Evolutionary conservation across 768 basidiomycete species (phyloP), one percentile per base, ranked within the genome.

Genomic region (Kwoniella dejecticola): DNA sequence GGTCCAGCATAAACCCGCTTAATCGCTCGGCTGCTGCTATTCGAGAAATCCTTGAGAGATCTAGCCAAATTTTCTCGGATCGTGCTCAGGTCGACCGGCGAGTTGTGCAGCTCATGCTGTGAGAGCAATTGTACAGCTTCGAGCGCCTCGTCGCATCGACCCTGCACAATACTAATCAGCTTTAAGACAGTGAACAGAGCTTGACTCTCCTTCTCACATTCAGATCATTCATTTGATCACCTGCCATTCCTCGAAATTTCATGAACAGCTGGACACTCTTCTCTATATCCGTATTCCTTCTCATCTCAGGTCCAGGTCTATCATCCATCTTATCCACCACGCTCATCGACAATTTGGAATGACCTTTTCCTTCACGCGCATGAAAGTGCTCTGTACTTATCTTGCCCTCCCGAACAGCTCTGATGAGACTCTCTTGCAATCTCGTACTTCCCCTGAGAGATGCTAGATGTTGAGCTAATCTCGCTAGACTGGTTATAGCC

Each of bases 401-500:
- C 36, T 57, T 67, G 1, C 71, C 72, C 30, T 71, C 72, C 42
- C 52, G 56, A 19, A 47, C 64, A 1, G 89, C 88, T 67, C 84
- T 84, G 13, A 88, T 85, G 27, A 97, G 77, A 49, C 94, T 90
- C 63, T 88, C 86, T 74, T 97, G 93, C 33, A 98, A 78, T 31
- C 85, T 83, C 6, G 88, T 91, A 1, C 92, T 89, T 59, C 89
- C 87, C 47, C 95, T 81, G 60, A 98, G 81, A 24, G 95, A 93
- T 57, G 88, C 93, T 38, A 99, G 79, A 80, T 98, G 94, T 73
- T 99, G 95, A 0, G 91, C 96, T 4, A 99, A 84, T 17, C 92
- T 82, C 61, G 89, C 94, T 69, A 99, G 82, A 69, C 88, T 88
- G 61, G 87, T 87, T 11, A 97, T 88, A 0, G 90, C 89, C 63